phyloP scores from a whole-genome alignment of 2,329 filamentous ascomycete genomes.

The Domatiomyces catenatus region DNA sequence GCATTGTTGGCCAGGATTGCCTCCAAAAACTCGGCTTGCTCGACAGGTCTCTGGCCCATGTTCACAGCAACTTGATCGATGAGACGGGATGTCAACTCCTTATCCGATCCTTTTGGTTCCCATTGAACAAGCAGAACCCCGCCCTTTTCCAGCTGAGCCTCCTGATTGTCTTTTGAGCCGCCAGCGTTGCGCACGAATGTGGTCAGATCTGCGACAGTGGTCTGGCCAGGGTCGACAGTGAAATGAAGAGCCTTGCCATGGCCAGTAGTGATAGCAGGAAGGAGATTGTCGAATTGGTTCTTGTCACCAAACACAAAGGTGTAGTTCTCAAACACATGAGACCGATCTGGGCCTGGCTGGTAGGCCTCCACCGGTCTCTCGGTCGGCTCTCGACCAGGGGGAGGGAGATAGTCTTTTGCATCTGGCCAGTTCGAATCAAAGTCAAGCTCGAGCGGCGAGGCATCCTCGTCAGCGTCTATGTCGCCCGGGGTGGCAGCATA shows the following conservation, averaged over 20 bases:
- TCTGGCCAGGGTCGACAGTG: conserved; percentile 45
- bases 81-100: conserved; percentile 56
- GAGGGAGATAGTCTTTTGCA: conserved; percentile 55
- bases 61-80: conserved; percentile 52
- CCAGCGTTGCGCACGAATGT: conserved; percentile 59
- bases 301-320: conserved; percentile 76
- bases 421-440: conserved; percentile 69
- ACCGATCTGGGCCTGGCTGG: conserved; percentile 49
- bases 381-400: conserved; percentile 59
- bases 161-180: conserved; percentile 55
- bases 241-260: conserved; percentile 66
- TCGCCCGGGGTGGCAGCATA: conserved; percentile 40
- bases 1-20: conserved; percentile 73
- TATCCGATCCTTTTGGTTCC: conserved; percentile 41
- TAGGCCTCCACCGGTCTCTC: conserved; percentile 54
- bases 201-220: conserved; percentile 59
- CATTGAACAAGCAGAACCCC: conserved; percentile 62
- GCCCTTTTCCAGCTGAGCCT: conserved; percentile 49
- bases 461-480: conserved; percentile 35
- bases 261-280: conserved; percentile 60
- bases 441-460: conserved; percentile 56
- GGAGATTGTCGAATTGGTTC: conserved; percentile 58
- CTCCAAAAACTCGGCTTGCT: conserved; percentile 84
- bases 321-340: conserved; percentile 67
- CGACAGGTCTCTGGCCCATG: conserved; percentile 66